A percentile compares a stretch with the other conserved stretches of the same genome.
Conservation (phyloP, 768 basidiomycete species). For the Leucocoprinus birnbaumii region DNA sequence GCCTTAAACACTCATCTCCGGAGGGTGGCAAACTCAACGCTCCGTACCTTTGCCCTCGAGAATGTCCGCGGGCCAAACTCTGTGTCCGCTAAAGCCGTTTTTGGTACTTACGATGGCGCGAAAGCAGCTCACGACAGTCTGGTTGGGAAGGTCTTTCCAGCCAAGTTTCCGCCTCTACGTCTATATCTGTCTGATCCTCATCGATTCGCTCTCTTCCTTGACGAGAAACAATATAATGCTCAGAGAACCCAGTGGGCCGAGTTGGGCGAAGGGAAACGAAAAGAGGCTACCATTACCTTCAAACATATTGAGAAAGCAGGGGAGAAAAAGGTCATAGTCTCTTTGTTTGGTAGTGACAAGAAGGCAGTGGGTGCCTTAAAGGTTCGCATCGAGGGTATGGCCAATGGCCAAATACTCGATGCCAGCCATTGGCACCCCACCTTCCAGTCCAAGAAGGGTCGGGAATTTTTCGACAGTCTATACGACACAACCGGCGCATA, state of each 20-base stretch:
- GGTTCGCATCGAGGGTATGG: slow-evolving; percentile 55
- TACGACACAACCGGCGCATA: slow-evolving; percentile 34
- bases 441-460: slow-evolving; percentile 26
- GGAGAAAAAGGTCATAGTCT: slow-evolving; percentile 31
- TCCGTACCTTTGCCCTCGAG: slow-evolving; percentile 7
- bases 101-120: slow-evolving; percentile 47
- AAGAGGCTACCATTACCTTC: slow-evolving; percentile 17
- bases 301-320: slow-evolving; percentile 26
- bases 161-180: slow-evolving; percentile 30
- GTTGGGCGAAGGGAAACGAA: slow-evolving; percentile 33
- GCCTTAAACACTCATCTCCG: slow-evolving; percentile 5
- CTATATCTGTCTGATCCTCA: slow-evolving; percentile 45
- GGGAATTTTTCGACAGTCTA: slow-evolving; percentile 32
- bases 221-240: slow-evolving; percentile 45
- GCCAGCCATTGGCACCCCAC: slow-evolving; percentile 47
- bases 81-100: slow-evolving; percentile 36
- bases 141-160: slow-evolving; percentile 24
- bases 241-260: slow-evolving; percentile 49
- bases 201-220: slow-evolving; percentile 47
- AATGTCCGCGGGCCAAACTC: neutral
- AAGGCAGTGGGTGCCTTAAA: slow-evolving; percentile 54
- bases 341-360: slow-evolving; percentile 48
- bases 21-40: neutral
- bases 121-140: slow-evolving; percentile 35
- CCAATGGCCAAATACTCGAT: slow-evolving; percentile 45